Conservation (phyloP, 164 flowering plant genomes). For the Chimonanthus praecox region DNA sequence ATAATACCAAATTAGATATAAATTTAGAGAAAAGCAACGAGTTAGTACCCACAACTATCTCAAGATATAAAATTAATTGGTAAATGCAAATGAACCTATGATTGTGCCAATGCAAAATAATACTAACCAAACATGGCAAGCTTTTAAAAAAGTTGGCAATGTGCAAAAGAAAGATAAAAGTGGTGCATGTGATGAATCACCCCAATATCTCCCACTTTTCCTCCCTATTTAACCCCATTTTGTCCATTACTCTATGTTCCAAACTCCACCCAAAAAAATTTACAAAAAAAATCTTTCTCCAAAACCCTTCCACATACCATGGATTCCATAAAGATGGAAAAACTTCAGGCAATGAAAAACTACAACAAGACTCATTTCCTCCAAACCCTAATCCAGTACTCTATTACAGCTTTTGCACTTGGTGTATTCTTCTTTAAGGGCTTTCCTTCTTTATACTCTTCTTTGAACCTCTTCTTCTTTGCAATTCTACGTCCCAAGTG, state of each 20-base stretch:
- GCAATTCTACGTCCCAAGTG: constrained; percentile 37
- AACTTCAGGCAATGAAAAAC: constrained; percentile 40
- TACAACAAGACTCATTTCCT: constrained; percentile 41
- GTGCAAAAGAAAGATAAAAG: constrained; percentile 7
- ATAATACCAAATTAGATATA: no score
- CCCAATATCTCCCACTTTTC: constrained; percentile 9
- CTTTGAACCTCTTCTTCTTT: constrained; percentile 25
- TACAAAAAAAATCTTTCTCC: background rate
- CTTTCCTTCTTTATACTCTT: constrained; percentile 31
- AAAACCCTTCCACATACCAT: constrained; percentile 13
- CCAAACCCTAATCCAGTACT: constrained; percentile 27
- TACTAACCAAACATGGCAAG: constrained; percentile 15
- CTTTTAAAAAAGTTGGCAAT: background rate
- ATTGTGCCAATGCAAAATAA: constrained; percentile 6
- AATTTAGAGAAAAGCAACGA: no score
- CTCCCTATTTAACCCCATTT: constrained; percentile 32
- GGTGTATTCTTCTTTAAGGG: constrained; percentile 33
- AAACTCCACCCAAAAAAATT: constrained; percentile 4
- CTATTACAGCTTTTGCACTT: constrained; percentile 29
- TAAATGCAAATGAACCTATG: background rate
- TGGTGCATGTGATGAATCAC: constrained; percentile 18
- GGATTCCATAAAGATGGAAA: constrained; percentile 33
- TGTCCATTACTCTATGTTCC: constrained; percentile 31
- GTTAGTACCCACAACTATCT: background rate
- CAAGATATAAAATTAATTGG: background rate